Evolutionary conservation across 225 moss, liverwort and hornwort species (phyloP).

Genomic region (Pseudoscleropodium purum): DNA sequence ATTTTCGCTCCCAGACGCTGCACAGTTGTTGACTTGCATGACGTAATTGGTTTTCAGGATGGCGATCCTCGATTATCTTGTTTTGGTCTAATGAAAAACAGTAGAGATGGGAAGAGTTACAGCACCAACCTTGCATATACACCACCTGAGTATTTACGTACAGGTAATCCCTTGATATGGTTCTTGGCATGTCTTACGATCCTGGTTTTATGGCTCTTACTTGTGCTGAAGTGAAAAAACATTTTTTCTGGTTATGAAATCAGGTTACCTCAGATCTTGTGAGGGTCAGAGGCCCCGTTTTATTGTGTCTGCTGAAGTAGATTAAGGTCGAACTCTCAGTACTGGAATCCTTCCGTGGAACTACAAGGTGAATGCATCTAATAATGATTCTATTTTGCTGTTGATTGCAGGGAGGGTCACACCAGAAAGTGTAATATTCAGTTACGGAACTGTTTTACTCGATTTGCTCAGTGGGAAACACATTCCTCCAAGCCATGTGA

Average conservation of each 20-base stretch:
- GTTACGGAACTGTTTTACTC: constrained; percentile 54
- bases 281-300: not conserved
- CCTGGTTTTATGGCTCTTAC: not conserved
- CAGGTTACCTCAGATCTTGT: not conserved
- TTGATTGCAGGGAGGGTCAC: constrained; percentile 47
- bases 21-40: not conserved
- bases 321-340: not conserved
- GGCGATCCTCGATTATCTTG: constrained; percentile 58
- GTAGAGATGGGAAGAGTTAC: constrained; percentile 61
- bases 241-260: not conserved
- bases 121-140: constrained; percentile 63
- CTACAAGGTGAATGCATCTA: not conserved
- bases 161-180: constrained; percentile 9
- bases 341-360: not conserved
- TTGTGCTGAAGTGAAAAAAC: not conserved
- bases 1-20: not conserved
- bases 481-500: constrained; percentile 59
- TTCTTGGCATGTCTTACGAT: not conserved
- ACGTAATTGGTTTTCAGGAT: constrained; percentile 10
- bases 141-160: constrained; percentile 55
- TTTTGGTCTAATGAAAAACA: constrained; percentile 61
- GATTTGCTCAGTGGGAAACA: constrained; percentile 57
- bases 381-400: not conserved
- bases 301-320: not conserved
- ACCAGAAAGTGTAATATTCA: constrained; percentile 51